phyloP scores from a whole-genome alignment of 441 rosid genomes.

The Capsella rubella region DNA sequence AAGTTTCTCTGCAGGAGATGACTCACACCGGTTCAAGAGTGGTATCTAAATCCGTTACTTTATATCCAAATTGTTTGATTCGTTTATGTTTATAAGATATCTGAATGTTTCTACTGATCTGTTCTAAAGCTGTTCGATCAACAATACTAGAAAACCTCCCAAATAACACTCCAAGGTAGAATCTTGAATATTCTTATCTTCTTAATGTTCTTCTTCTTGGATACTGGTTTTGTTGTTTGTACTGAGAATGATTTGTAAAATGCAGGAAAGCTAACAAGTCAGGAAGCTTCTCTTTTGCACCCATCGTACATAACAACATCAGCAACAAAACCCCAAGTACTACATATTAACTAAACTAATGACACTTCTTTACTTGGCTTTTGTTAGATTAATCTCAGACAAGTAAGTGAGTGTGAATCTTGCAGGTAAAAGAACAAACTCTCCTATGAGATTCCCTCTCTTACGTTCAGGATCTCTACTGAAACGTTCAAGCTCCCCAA shows the following conservation, averaged over 20 bases:
- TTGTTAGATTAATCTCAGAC: slow-evolving; percentile 13
- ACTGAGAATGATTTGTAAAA: slow-evolving; percentile 38
- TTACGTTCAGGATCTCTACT: slow-evolving; percentile 57
- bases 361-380: background rate
- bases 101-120: slow-evolving; percentile 34
- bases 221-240: background rate
- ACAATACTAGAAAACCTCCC: slow-evolving; percentile 52
- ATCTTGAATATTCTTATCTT: slow-evolving; percentile 5
- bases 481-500: slow-evolving; percentile 70
- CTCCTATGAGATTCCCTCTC: slow-evolving; percentile 63
- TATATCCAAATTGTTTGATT: background rate
- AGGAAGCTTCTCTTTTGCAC: slow-evolving; percentile 50
- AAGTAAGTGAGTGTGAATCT: slow-evolving; percentile 8
- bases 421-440: slow-evolving; percentile 57
- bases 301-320: slow-evolving; percentile 39
- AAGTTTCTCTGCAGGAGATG: slow-evolving; percentile 49
- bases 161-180: slow-evolving; percentile 49
- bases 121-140: slow-evolving; percentile 52
- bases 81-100: slow-evolving; percentile 5
- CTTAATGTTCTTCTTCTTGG: slow-evolving; percentile 12
- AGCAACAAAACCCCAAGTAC: slow-evolving; percentile 51
- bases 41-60: slow-evolving; percentile 41
- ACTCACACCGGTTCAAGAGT: slow-evolving; percentile 48
- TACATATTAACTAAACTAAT: slow-evolving; percentile 6
- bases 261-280: slow-evolving; percentile 50